Percentiles rank a stretch among this genome's conserved stretches.
phyloP scores from a whole-genome alignment of 1,284 basidiomycete genomes.

The Puccinia hordei region DNA sequence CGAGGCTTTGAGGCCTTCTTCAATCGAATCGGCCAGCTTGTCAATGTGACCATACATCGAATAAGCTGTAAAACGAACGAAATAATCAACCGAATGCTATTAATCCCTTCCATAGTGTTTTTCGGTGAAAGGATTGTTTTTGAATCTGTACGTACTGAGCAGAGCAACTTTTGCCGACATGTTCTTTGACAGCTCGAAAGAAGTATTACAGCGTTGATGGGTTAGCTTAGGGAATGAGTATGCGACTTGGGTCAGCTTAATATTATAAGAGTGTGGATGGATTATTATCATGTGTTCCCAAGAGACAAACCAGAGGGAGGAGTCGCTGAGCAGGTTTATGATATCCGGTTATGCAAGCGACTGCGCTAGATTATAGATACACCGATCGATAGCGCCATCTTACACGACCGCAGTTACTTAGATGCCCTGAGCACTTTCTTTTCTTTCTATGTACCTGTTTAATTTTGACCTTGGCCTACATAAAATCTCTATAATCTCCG shows the following conservation, averaged over 20 bases:
- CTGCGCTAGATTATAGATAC: no score
- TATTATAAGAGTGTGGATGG: no score
- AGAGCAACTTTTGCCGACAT: constrained; percentile 13
- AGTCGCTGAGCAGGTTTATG: neutral
- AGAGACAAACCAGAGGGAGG: no score
- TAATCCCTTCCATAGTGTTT: neutral
- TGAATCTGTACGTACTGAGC: neutral
- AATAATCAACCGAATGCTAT: neutral
- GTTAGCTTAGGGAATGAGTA: neutral
- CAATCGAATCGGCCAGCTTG: constrained; percentile 76
- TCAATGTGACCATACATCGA: constrained; percentile 56
- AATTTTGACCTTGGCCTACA: no score
- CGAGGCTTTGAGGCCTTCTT: constrained; percentile 70
- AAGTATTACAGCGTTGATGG: neutral
- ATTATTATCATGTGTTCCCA: neutral
- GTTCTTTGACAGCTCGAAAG: neutral
- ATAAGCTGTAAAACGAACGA: constrained; percentile 30
- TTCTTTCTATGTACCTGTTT: no score
- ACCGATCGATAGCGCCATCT: no score
- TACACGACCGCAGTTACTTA: no score
- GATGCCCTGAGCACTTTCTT: no score
- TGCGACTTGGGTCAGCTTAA: no score
- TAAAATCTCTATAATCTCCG: no score
- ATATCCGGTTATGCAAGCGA: no score
- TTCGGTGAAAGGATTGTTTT: neutral